phyloP scores from a whole-genome alignment of 2,329 filamentous ascomycete genomes.

The Cladophialophora psammophila region DNA sequence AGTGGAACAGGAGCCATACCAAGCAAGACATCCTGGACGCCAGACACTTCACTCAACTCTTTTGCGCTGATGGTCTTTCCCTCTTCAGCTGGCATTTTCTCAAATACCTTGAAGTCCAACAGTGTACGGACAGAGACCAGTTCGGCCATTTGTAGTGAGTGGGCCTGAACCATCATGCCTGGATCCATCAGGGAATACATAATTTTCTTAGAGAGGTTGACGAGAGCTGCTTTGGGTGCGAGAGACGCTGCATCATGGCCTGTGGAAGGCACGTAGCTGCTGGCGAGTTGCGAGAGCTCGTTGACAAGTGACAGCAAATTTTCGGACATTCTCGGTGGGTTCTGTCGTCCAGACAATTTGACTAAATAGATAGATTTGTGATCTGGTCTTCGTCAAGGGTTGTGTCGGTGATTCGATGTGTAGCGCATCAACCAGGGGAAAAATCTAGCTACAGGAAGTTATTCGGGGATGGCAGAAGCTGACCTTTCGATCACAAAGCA shows the following conservation, averaged over 20 bases:
- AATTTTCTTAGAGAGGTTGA: conserved; percentile 25
- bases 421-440: neutral
- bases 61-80: conserved; percentile 21
- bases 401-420: neutral
- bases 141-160: conserved; percentile 27
- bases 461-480: neutral
- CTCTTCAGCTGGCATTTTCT: conserved; percentile 20
- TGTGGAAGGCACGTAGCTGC: conserved; percentile 13
- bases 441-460: neutral
- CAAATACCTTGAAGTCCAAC: conserved; percentile 26
- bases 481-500: neutral
- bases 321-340: neutral
- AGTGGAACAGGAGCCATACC: conserved; percentile 6
- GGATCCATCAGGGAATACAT: conserved; percentile 24
- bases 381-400: neutral
- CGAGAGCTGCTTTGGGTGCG: conserved; percentile 19
- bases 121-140: conserved; percentile 23
- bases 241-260: conserved; percentile 23
- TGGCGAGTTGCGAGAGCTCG: conserved; percentile 19
- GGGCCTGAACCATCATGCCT: conserved; percentile 25
- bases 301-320: conserved; percentile 6
- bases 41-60: conserved; percentile 18
- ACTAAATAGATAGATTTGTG: neutral
- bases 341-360: neutral
- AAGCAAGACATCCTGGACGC: conserved; percentile 21